These are phyloP conservation scores for Corynascus novoguineensis DNA, from an alignment of 495 filamentous ascomycete genomes.

Conservation along the genomic window DNA sequence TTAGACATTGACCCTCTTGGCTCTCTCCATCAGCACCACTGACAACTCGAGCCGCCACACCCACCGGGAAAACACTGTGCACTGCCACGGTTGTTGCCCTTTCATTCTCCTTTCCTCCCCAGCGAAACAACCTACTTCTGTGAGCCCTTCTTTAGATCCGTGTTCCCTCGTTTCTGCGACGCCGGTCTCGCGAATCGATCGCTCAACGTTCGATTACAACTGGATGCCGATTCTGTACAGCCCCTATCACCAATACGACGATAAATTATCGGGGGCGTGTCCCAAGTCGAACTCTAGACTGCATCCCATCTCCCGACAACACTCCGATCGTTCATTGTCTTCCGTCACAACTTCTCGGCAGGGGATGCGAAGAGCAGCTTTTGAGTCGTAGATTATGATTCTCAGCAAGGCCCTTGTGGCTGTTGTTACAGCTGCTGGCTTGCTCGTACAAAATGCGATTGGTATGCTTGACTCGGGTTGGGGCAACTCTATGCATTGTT, in stretches of 20 bases:
- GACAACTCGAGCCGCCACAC: constrained; percentile 12
- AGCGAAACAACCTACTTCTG: neutral
- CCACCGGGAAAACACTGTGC: constrained; percentile 15
- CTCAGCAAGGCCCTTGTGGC: constrained; percentile 32
- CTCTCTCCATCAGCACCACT: neutral
- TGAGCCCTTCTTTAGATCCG: neutral
- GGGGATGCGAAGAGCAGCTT: constrained; percentile 1
- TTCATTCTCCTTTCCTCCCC: neutral
- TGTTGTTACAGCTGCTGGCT: constrained; percentile 26
- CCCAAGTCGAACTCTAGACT: neutral
- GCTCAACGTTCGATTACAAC: neutral
- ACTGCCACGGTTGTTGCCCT: constrained; percentile 15
- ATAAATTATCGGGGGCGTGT: too few species aligned
- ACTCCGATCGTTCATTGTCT: neutral
- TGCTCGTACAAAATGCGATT: constrained; percentile 28
- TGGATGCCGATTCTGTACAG: neutral
- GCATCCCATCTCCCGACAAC: neutral
- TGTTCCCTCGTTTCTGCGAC: neutral
- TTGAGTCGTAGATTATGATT: constrained; percentile 26
- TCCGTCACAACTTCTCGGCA: neutral
- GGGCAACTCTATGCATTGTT: neutral
- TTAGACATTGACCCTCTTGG: neutral
- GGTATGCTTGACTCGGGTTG: constrained; percentile 19
- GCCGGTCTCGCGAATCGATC: constrained; percentile 6
- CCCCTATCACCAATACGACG: neutral